These are phyloP conservation scores for Balansia obtecta DNA, from an alignment of 2,329 filamentous ascomycete genomes.

Conservation along the genomic window DNA sequence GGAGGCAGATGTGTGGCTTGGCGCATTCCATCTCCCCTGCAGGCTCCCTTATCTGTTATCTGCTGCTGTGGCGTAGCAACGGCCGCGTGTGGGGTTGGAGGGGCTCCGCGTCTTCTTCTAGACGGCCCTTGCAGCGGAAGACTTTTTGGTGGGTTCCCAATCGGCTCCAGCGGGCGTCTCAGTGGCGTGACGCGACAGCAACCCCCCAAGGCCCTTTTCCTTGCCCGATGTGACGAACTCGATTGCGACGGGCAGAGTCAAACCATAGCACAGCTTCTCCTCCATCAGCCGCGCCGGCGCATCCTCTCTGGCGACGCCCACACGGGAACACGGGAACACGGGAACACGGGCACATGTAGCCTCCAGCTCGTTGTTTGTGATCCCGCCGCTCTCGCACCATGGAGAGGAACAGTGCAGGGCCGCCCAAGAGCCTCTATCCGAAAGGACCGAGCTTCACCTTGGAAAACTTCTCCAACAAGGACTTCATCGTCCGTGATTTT, in stretches of 20 bases:
- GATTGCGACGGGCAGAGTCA: neutral
- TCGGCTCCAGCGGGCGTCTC: no score
- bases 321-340: no score
- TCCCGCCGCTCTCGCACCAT: conserved; percentile 19
- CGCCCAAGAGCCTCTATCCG: conserved; percentile 57
- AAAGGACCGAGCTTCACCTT: conserved; percentile 74
- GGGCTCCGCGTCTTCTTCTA: no score
- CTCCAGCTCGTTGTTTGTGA: conserved; percentile 10
- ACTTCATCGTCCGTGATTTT: conserved; percentile 98
- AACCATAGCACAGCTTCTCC: neutral
- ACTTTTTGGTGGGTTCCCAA: no score
- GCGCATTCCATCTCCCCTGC: no score
- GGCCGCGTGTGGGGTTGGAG: no score
- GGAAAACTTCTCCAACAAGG: conserved; percentile 76
- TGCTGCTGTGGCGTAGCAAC: no score
- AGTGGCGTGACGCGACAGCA: neutral
- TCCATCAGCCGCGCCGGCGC: neutral
- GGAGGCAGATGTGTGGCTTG: neutral
- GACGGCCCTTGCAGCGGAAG: no score
- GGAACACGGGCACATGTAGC: conserved; percentile 26
- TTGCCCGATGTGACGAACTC: neutral
- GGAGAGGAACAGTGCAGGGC: conserved; percentile 31
- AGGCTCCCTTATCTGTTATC: no score
- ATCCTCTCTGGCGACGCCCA: neutral
- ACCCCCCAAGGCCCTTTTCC: neutral